A percentile compares a stretch with the other conserved stretches of the same genome.
Evolutionary conservation across 257 asterid species (phyloP).

Genomic region (Fraxinus anomala): DNA sequence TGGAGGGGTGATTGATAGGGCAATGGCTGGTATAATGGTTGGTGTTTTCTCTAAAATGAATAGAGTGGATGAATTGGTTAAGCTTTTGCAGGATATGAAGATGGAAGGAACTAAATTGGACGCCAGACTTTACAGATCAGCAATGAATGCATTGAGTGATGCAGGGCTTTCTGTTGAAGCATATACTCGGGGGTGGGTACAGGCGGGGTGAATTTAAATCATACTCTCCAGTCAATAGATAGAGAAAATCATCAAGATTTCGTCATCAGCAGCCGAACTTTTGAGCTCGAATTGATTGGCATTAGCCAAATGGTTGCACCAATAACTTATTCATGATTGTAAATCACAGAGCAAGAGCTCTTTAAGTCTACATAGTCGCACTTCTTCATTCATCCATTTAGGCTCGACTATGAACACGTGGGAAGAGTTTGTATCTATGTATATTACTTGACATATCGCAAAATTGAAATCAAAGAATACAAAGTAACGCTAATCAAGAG

Average conservation of each 20-base stretch:
- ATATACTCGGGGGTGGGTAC: not conserved
- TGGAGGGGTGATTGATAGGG: slow-evolving; percentile 65
- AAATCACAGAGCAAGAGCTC: not conserved
- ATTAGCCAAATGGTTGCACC: slow-evolving; percentile 63
- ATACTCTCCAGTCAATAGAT: not conserved
- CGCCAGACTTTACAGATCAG: slow-evolving; percentile 66
- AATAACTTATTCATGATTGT: not conserved
- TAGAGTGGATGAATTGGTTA: slow-evolving; percentile 64
- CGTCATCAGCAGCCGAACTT: not conserved
- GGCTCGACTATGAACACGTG: slow-evolving; percentile 13
- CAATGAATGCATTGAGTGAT: slow-evolving; percentile 72
- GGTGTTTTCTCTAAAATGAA: slow-evolving; percentile 77
- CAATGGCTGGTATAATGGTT: slow-evolving; percentile 89
- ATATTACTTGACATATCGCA: not conserved
- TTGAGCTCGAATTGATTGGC: slow-evolving; percentile 4
- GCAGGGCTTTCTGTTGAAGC: slow-evolving; percentile 52
- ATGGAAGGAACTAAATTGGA: slow-evolving; percentile 56
- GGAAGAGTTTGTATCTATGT: not conserved
- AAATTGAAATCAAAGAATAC: not conserved
- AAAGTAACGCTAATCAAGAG: not conserved
- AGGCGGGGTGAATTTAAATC: not conserved
- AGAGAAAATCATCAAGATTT: not conserved
- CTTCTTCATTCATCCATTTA: slow-evolving; percentile 28
- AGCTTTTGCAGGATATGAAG: slow-evolving; percentile 76
- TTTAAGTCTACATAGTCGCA: not conserved